Percentiles rank a stretch among this genome's conserved stretches.
phyloP scores from a whole-genome alignment of 2,329 filamentous ascomycete species.

The Trichophyton rubrum region DNA sequence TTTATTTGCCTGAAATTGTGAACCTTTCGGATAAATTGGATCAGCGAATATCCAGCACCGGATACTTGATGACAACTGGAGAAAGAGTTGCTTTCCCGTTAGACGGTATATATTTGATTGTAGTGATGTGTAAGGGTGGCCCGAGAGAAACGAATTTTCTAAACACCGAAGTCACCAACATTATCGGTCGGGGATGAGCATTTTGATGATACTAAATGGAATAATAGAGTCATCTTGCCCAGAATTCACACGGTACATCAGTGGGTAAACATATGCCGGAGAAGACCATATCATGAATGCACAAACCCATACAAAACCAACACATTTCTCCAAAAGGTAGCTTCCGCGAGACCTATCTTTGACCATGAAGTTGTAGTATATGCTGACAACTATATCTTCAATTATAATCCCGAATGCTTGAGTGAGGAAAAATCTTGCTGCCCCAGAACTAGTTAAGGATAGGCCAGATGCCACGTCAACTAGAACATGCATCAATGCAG shows the following conservation, averaged over 20 bases:
- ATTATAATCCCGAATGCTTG: constrained; percentile 8
- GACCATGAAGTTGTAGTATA: not conserved
- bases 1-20: too few relatives aligned
- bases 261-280: constrained; percentile 5
- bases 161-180: not conserved
- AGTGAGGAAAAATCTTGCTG: constrained; percentile 7
- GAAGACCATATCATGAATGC: constrained; percentile 7
- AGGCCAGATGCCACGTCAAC: constrained; percentile 6
- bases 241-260: not conserved
- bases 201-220: not conserved
- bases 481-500: constrained; percentile 7
- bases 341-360: not conserved
- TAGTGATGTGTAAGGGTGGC: too few relatives aligned
- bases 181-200: not conserved
- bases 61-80: too few relatives aligned
- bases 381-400: constrained; percentile 6
- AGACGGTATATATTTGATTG: too few relatives aligned
- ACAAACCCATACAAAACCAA: constrained; percentile 9
- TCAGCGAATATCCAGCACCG: too few relatives aligned
- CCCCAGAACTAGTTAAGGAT: constrained; percentile 5
- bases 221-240: not conserved
- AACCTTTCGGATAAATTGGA: too few relatives aligned
- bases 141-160: too few relatives aligned
- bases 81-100: too few relatives aligned
- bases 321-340: not conserved